A percentile compares a stretch with the other conserved stretches of the same genome.
Conservation (phyloP, 2,329 filamentous ascomycete species). For the Bipolaris victoriae region DNA sequence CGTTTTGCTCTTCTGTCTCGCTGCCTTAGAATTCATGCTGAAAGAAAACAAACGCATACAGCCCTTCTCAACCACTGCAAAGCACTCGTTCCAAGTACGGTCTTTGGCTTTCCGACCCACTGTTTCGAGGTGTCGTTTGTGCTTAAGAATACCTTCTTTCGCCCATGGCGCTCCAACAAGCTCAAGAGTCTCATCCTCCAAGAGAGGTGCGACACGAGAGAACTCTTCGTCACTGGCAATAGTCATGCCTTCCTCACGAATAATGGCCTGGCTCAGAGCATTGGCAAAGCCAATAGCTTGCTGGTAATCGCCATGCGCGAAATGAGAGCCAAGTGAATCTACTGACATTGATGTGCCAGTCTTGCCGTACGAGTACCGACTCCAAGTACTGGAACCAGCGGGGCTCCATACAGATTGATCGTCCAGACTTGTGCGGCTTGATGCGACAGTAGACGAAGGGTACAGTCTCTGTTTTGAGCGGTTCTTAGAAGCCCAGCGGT, state of each 20-base stretch:
- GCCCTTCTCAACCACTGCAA: conserved; percentile 94
- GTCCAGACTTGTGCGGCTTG: conserved; percentile 92
- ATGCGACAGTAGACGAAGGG: conserved; percentile 80
- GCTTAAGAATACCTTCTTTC: conserved; percentile 93
- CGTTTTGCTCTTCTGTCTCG: conserved; percentile 69
- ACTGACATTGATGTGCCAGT: conserved; percentile 91
- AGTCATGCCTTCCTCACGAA: conserved; percentile 77
- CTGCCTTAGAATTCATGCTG: conserved; percentile 74
- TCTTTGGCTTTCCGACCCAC: conserved; percentile 92
- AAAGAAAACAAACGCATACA: conserved; percentile 96
- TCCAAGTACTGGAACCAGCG: conserved; percentile 91
- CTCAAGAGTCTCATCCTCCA: conserved; percentile 92
- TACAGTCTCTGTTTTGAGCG: conserved; percentile 79
- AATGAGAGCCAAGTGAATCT: conserved; percentile 82
- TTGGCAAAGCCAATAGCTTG: conserved; percentile 98
- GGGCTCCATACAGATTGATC: conserved; percentile 94
- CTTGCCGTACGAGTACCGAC: conserved; percentile 88
- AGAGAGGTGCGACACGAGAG: conserved; percentile 66
- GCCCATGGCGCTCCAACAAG: conserved; percentile 96
- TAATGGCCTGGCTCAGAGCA: conserved; percentile 93
- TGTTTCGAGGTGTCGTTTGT: conserved; percentile 94
- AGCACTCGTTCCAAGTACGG: conserved; percentile 91
- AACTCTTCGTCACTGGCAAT: conserved; percentile 64
- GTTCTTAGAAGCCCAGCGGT: conserved; percentile 84
- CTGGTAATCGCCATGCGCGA: conserved; percentile 81